Percentiles rank a stretch among this genome's conserved stretches.
Evolutionary conservation across 805 yeast genomes (phyloP).

Genomic region (Kodamaea neixiangensis): DNA sequence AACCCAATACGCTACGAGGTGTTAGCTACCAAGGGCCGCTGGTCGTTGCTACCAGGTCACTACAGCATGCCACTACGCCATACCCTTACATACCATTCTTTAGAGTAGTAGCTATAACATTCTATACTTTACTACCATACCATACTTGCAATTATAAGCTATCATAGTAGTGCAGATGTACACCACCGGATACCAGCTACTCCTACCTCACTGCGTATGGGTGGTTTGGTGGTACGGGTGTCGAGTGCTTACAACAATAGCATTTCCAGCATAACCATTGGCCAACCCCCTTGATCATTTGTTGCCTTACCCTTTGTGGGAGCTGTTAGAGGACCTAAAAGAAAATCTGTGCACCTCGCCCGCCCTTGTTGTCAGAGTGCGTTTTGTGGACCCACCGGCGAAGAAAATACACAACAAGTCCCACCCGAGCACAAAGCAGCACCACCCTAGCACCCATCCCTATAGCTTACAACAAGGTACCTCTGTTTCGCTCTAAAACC

Average conservation of each 20-base stretch:
- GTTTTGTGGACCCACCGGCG: background rate
- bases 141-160: too few species aligned
- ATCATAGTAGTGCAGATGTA: too few species aligned
- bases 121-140: too few species aligned
- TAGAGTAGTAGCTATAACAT: too few species aligned
- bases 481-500: background rate
- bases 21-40: background rate
- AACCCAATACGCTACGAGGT: background rate
- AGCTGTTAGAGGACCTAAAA: background rate
- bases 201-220: too few species aligned
- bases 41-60: too few species aligned
- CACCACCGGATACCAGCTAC: too few species aligned
- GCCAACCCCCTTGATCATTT: background rate
- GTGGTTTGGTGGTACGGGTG: too few species aligned
- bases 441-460: background rate
- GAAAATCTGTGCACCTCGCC: slow-evolving; percentile 8
- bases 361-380: slow-evolving; percentile 6
- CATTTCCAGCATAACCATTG: background rate
- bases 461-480: background rate
- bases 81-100: too few species aligned
- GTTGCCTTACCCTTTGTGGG: background rate
- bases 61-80: too few species aligned
- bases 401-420: background rate
- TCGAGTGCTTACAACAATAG: too few species aligned
- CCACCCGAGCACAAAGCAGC: background rate